Base-by-base conservation (phyloP, 2,329 filamentous ascomycete genomes). In the Penicillium sp. region DNA sequence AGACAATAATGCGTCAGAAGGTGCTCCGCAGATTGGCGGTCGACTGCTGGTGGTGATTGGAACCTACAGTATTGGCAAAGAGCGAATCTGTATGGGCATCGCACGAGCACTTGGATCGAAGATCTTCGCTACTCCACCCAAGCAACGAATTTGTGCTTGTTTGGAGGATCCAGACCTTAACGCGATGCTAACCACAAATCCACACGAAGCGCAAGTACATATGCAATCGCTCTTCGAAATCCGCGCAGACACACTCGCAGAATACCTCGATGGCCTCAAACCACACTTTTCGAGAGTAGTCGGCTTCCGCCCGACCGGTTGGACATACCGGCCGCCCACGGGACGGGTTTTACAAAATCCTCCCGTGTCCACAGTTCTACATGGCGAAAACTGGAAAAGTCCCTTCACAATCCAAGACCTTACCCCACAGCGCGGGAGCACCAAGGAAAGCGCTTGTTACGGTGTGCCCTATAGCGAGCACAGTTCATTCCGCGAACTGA, bases 161-260 rank as follows among this genome's bases (percentile, higher is more conserved):
- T 83, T 99, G 0, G 92, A 92, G 68, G 93, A 97, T 68, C 81
- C 88, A 0, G 92, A 96, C 67, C 82, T 99, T 4, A 79, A 86
- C 24, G 81, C 83, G 0, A 82, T 91, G 4, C 82, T 99, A 65
- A 99, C 94, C 0, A 81, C 81, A 7, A 79, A 97, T 68, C 92
- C 94, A 0, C 77, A 83, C 21, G 89, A 90, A 64, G 94, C 94
- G 0, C 93, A 97, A 72, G 92, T 99, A 0, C 94, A 99, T 75
- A 97, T 99, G 92, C 95, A 96, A 64, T 92, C 89, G 65, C 81
- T 99, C 9, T 94, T 94, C 81, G 93, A 97, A 72, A 92, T 99
- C 61, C 87, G 92, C 24, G 87, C 92, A 32, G 92, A 97, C 62
- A 96, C 93, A 0, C 61, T 99, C 1, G 86, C 90, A 60, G 92